Percentiles rank a stretch among this genome's conserved stretches.
Conservation (phyloP, 148 eudicot species). For the Rheum nobile region DNA sequence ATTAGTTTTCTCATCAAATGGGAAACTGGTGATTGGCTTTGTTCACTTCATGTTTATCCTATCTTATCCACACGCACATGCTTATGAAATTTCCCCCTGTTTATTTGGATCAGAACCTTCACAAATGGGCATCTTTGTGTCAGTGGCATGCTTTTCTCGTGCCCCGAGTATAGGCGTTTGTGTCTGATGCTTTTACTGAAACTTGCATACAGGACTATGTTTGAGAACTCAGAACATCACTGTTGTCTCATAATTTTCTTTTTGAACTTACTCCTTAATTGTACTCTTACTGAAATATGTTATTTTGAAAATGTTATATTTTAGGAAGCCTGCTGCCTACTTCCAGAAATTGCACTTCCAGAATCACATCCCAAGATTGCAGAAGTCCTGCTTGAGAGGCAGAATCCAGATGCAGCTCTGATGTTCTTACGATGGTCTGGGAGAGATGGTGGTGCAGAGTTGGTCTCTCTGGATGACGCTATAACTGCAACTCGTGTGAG, state of each 20-base stretch:
- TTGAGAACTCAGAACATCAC: not conserved
- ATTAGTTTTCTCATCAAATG: not conserved
- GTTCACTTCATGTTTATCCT: not conserved
- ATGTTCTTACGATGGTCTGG: slow-evolving; percentile 96
- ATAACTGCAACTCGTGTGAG: slow-evolving; percentile 78
- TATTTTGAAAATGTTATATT: not conserved
- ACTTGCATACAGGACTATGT: not conserved
- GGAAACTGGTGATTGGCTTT: not conserved
- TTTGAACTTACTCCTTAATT: not conserved
- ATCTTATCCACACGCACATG: not conserved
- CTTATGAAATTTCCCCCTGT: not conserved
- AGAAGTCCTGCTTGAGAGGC: slow-evolving; percentile 72
- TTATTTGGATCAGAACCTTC: not conserved
- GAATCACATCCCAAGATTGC: slow-evolving; percentile 91
- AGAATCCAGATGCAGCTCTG: slow-evolving; percentile 85
- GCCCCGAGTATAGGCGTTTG: not conserved
- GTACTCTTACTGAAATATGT: not conserved
- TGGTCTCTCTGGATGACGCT: slow-evolving; percentile 65
- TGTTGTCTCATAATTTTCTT: not conserved
- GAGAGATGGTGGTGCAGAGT: slow-evolving; percentile 52
- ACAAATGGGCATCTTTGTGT: not conserved
- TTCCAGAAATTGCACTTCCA: slow-evolving; percentile 82
- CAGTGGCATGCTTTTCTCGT: not conserved
- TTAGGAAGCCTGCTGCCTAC: slow-evolving; percentile 83
- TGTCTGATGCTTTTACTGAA: not conserved